These are phyloP conservation scores for Elsinoe ampelina DNA, from an alignment of 2,329 filamentous ascomycete species.

Conservation along the genomic window DNA sequence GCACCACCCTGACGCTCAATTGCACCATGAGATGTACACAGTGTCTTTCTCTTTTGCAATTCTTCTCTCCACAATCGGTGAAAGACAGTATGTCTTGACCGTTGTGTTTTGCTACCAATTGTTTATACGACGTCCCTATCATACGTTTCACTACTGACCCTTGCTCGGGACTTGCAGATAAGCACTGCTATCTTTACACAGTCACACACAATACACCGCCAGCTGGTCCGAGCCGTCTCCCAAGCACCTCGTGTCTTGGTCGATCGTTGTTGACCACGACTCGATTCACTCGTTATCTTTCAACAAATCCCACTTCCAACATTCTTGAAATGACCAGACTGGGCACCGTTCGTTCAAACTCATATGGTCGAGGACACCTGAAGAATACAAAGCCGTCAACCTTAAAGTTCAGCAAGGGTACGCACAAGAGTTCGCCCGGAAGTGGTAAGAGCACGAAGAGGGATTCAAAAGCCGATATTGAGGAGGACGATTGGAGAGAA, in stretches of 20 bases:
- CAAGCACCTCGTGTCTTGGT: conserved; percentile 12
- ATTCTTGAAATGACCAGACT: conserved; percentile 11
- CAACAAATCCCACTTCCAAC: conserved; percentile 15
- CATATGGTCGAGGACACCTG: conserved; percentile 10
- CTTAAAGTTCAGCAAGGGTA: conserved; percentile 10
- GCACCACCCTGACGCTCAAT: conserved; percentile 1
- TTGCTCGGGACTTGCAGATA: conserved; percentile 6
- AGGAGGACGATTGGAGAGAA: conserved; percentile 37
- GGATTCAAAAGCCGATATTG: conserved; percentile 16
- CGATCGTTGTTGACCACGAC: conserved; percentile 1
- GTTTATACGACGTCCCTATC: neutral
- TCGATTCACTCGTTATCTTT: conserved; percentile 15
- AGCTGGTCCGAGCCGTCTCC: conserved; percentile 4
- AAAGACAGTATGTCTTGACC: conserved; percentile 10
- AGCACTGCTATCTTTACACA: conserved; percentile 10
- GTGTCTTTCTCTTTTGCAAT: conserved; percentile 1
- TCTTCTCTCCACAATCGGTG: neutral
- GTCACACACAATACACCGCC: neutral
- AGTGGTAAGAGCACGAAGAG: conserved; percentile 18
- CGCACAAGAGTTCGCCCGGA: conserved; percentile 15
- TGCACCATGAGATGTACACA: conserved; percentile 6
- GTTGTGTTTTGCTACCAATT: neutral
- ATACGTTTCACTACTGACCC: conserved; percentile 3
- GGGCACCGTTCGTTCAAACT: conserved; percentile 9
- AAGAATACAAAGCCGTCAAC: conserved; percentile 5